Evolutionary conservation across 768 basidiomycete genomes (phyloP), one percentile per base, ranked within the genome.

Genomic region (Cytidiella melzeri): DNA sequence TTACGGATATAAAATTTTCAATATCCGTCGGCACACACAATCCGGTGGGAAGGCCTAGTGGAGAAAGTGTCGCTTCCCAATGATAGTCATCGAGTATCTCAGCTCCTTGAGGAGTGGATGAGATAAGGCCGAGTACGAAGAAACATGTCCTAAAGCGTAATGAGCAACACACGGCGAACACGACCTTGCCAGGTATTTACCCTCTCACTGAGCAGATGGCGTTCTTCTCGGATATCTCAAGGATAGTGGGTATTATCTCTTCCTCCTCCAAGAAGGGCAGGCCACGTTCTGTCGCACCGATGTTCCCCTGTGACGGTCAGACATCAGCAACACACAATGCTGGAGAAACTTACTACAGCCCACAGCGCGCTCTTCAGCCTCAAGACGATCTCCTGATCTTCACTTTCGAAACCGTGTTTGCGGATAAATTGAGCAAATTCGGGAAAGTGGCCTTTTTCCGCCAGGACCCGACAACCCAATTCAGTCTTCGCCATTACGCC

Each of bases 401-500:
- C 80, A 42, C 77, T 80, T 65, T 97, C 95, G 43, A 86, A 73
- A 18, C 84, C 85, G 64, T 98, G 92, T 51, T 83, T 79, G 20
- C 90, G 78, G 45, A 98, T 89, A 58, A 95, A 89, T 51, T 90
- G 83, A 1, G 91, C 84, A 60, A 97, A 97, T 54, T 95, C 91
- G 4, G 76, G 62, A 59, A 98, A 93, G 62, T 98, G 92, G 0
- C 90, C 90, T 57, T 87, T 92, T 51, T 94, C 92, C 51, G 84
- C 81, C 36, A 99, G 69, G 9, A 93, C 83, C 61, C 89, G 87
- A 65, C 93, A 95, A 0, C 96, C 96, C 43, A 94, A 83, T 48
- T 89, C 87, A 3, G 96, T 98, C 66, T 96, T 97, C 41, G 93
- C 86, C 79, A 98, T 89, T 66, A 97, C 95, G 19, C 95, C 95